These are phyloP conservation scores for Hibiscus tridactylites DNA, from an alignment of 345 rosid species.

Conservation along the genomic window DNA sequence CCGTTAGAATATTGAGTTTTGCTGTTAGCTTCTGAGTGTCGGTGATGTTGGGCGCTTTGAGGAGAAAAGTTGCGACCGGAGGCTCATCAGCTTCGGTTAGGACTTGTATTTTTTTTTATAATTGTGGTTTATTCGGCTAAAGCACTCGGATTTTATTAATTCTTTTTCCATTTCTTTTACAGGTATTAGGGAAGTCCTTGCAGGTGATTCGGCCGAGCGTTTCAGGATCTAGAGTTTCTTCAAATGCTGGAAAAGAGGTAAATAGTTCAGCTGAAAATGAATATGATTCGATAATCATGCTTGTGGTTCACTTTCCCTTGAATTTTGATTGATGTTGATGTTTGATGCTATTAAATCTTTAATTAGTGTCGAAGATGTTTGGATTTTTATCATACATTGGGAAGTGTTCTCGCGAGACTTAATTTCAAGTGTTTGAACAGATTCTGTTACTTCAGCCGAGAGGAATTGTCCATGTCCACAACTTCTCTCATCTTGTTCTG, in stretches of 20 bases:
- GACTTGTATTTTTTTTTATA: not conserved
- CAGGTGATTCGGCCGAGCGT: constrained; percentile 30
- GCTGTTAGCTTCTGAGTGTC: constrained; percentile 1
- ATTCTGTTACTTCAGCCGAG: constrained; percentile 25
- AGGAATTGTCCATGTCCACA: constrained; percentile 29
- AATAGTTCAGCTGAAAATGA: not conserved
- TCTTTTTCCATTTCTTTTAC: not conserved
- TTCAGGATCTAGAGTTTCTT: constrained; percentile 33
- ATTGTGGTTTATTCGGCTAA: not conserved
- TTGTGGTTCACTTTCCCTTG: not conserved
- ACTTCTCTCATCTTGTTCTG: constrained; percentile 35
- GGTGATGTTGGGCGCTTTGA: constrained; percentile 38
- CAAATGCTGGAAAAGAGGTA: constrained; percentile 42
- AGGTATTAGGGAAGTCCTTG: constrained; percentile 39
- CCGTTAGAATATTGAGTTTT: not conserved
- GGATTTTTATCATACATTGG: not conserved
- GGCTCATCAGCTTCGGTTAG: constrained; percentile 39
- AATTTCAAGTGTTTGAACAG: constrained; percentile 23
- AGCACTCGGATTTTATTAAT: not conserved
- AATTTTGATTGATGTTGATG: not conserved
- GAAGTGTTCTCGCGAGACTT: not conserved
- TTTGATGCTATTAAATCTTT: not conserved
- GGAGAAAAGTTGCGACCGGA: constrained; percentile 31
- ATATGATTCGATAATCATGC: not conserved
- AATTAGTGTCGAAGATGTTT: not conserved